Percentiles rank a stretch among this genome's conserved stretches.
phyloP scores from a whole-genome alignment of 768 basidiomycete genomes.

The Naganishia friedmannii region DNA sequence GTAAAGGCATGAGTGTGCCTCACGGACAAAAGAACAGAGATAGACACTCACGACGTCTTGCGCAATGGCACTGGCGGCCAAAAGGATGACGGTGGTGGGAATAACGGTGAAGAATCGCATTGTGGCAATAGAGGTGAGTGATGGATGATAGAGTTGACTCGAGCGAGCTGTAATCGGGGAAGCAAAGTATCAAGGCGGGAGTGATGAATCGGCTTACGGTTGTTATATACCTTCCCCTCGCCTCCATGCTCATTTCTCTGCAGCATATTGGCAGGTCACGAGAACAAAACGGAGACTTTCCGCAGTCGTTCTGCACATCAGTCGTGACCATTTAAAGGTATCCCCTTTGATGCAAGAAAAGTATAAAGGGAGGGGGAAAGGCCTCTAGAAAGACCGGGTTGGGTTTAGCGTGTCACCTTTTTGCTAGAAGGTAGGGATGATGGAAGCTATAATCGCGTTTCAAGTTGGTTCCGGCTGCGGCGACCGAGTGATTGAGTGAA shows the following conservation, averaged over 20 bases:
- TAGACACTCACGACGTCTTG: background rate
- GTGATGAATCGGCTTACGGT: background rate
- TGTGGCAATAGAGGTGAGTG: background rate
- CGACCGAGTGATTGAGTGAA: background rate
- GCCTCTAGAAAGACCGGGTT: background rate
- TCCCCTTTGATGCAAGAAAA: too few species aligned
- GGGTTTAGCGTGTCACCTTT: background rate
- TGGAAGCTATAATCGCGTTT: background rate
- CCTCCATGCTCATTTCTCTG: too few species aligned
- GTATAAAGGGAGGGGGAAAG: too few species aligned
- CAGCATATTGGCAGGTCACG: too few species aligned
- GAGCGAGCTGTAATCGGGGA: background rate
- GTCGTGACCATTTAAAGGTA: too few species aligned
- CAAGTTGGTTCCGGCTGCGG: conserved; percentile 3
- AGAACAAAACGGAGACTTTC: too few species aligned
- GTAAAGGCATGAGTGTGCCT: too few species aligned
- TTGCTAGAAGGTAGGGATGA: background rate
- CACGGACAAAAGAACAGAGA: conserved; percentile 2
- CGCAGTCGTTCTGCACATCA: too few species aligned
- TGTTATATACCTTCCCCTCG: too few species aligned
- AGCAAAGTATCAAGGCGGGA: background rate
- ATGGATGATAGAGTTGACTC: background rate
- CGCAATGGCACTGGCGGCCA: conserved; percentile 4
- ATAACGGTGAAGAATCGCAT: conserved; percentile 14
- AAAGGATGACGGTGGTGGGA: background rate